A percentile compares a stretch with the other conserved stretches of the same genome.
Conservation (phyloP, 2,329 filamentous ascomycete genomes). For the Fusarium sp. region DNA sequence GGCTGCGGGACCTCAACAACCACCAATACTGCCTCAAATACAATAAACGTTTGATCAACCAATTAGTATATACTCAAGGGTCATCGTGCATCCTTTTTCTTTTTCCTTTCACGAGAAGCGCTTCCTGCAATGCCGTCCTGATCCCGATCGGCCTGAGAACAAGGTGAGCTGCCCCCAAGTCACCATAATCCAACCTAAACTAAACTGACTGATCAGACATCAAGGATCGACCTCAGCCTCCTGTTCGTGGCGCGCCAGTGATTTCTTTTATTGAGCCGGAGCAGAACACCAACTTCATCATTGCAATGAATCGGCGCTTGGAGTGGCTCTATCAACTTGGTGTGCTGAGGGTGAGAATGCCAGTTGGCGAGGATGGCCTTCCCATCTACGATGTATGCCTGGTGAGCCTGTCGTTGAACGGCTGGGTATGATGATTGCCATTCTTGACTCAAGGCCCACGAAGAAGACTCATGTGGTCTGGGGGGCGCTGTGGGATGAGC, state of each 20-base stretch:
- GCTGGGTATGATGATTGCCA: too few species aligned
- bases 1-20: background rate
- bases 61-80: background rate
- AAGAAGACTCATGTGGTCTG: too few species aligned
- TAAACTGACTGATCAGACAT: background rate
- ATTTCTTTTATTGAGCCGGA: too few species aligned
- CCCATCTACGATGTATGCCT: background rate
- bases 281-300: background rate
- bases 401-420: too few species aligned
- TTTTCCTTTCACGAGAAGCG: background rate
- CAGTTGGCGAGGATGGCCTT: background rate
- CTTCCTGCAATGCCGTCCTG: background rate
- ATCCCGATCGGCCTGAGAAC: background rate
- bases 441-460: too few species aligned
- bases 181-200: background rate
- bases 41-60: background rate
- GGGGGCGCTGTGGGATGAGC: too few species aligned
- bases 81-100: background rate
- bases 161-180: background rate
- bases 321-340: background rate
- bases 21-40: background rate
- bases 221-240: background rate
- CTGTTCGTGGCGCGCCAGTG: too few species aligned
- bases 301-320: background rate
- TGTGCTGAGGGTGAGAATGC: background rate